Conservation (phyloP, 2,329 filamentous ascomycete species). For the Oidium heveae region DNA sequence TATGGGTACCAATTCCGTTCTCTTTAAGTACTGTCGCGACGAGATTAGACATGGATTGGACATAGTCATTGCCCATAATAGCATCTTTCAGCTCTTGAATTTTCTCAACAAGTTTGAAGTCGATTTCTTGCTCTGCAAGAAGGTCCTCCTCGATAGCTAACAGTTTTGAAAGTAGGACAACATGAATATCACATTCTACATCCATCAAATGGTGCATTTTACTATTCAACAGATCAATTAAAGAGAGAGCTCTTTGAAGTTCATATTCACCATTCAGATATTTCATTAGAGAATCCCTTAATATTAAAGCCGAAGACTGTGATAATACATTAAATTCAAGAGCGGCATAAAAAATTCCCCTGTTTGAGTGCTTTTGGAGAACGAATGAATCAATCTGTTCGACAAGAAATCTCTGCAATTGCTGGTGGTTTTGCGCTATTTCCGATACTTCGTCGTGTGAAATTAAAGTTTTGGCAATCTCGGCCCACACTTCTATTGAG, state of each 20-base stretch:
- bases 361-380: neutral
- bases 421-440: conserved; percentile 17
- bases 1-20: neutral
- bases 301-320: neutral
- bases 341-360: neutral
- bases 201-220: neutral
- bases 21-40: neutral
- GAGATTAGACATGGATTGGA: neutral
- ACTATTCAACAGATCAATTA: neutral
- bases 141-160: neutral
- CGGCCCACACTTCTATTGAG: conserved; percentile 10
- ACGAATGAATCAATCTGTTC: conserved; percentile 7
- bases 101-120: neutral
- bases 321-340: neutral
- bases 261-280: neutral
- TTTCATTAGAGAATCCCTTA: neutral
- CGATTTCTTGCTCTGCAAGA: neutral
- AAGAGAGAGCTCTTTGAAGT: neutral
- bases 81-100: neutral
- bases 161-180: neutral
- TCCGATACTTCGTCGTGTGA: conserved; percentile 18
- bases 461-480: conserved; percentile 18
- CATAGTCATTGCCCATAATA: neutral
- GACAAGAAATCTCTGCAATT: conserved; percentile 24
- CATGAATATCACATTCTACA: neutral